Evolutionary conservation across 1,139 yeast species (phyloP), one percentile per base, ranked within the genome.

Genomic region (Saccharomyces hybrid): DNA sequence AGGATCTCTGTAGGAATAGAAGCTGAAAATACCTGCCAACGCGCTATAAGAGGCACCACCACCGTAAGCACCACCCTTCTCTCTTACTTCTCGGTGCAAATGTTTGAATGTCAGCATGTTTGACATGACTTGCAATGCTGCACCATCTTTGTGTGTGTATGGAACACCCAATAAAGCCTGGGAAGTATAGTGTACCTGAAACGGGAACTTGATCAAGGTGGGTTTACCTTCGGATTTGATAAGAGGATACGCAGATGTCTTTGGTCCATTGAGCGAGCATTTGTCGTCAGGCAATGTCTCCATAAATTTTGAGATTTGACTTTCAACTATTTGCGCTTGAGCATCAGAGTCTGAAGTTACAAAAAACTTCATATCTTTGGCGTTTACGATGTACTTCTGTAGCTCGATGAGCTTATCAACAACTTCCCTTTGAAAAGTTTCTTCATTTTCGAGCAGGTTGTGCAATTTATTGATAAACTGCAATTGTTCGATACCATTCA

Each of bases 11-110:
- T 93, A 93, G 0, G 97, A 89, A 72, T 86, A 95, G 73, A 80
- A 90, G 52, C 87, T 81, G 63, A 91, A 80, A 2, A 84, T 68
- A 0, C 98, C 98, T 54, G 88, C 90, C 29, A 89, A 69, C 0
- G 95, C 91, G 66, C 86, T 88, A 68, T 84, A 91, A 16, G 80
- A 75, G 14, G 96, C 86, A 2, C 99, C 99, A 11, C 96, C 98
- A 7, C 99, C 99, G 67, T 93, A 93, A 0, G 99, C 99, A 54
- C 99, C 99, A 58, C 96, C 96, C 64, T 93, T 83, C 69, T 93
- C 99, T 62, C 99, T 81, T 48, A 93, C 84, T 59, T 90, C 96
- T 11, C 89, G 82, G 69, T 93, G 99, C 51, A 95, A 75, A 62
- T 88, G 82, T 67, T 88, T 87, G 71, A 86, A 91, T 0, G 96